These are phyloP conservation scores for Solanum clarkiae DNA, from an alignment of 257 asterid species.

Conservation along the genomic window DNA sequence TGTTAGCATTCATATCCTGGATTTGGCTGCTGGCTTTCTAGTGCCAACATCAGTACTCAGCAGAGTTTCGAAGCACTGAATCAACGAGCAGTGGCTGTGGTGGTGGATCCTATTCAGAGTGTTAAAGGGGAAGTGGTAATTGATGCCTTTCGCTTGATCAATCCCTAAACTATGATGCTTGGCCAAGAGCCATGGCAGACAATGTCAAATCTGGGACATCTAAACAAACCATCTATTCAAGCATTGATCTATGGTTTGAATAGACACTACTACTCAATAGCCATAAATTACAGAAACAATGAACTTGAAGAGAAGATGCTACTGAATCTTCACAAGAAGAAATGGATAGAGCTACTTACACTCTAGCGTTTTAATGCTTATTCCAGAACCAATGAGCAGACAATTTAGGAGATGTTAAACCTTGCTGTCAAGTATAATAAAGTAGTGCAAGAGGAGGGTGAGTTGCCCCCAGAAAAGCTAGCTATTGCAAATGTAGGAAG, in stretches of 20 bases:
- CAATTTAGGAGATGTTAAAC: constrained; percentile 94
- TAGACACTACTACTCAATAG: constrained; percentile 92
- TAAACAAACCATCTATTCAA: constrained; percentile 98
- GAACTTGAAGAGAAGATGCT: constrained; percentile 99
- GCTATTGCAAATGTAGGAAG: constrained; percentile 92
- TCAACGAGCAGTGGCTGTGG: constrained; percentile 96
- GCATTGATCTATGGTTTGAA: constrained; percentile 92
- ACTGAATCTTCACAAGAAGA: constrained; percentile 88
- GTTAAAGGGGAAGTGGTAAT: constrained; percentile 97
- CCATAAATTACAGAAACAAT: constrained; percentile 88
- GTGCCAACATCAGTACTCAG: constrained; percentile 91
- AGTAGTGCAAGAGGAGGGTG: constrained; percentile 97
- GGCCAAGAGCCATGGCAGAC: constrained; percentile 99
- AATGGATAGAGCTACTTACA: constrained; percentile 89
- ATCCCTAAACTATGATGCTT: constrained; percentile 99
- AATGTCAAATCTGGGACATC: constrained; percentile 94
- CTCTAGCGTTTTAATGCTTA: constrained; percentile 84
- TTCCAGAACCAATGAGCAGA: constrained; percentile 94
- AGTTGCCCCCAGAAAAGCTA: constrained; percentile 81
- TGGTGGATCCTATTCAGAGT: constrained; percentile 98
- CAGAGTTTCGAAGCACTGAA: constrained; percentile 99
- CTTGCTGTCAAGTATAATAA: constrained; percentile 70
- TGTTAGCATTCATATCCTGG: constrained; percentile 99
- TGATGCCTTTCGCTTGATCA: constrained; percentile 93
- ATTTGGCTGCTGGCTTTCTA: constrained; percentile 98